These are phyloP conservation scores for Metschnikowia proteae DNA, from an alignment of 805 yeast species.

Conservation along the genomic window DNA sequence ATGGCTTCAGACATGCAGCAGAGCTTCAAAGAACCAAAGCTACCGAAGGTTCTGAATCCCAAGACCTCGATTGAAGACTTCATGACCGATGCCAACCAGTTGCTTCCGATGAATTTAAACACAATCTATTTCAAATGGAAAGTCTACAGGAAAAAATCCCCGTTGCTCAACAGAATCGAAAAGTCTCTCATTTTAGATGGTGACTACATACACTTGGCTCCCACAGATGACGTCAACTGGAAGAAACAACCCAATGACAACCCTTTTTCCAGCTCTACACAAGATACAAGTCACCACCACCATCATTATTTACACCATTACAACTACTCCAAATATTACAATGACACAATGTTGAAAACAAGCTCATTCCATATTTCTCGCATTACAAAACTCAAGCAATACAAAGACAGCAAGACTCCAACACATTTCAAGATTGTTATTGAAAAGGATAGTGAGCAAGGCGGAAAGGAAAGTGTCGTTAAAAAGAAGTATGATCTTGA, in stretches of 20 bases:
- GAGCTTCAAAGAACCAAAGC: background rate
- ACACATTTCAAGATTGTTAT: constrained; percentile 79
- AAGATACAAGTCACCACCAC: constrained; percentile 22
- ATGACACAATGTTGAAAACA: constrained; percentile 77
- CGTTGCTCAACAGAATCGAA: constrained; percentile 75
- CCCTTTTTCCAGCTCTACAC: constrained; percentile 24
- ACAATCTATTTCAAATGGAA: constrained; percentile 78
- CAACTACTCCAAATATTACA: constrained; percentile 38
- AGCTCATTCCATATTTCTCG: constrained; percentile 83
- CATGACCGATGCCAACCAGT: constrained; percentile 9
- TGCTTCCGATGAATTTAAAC: constrained; percentile 34
- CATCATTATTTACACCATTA: constrained; percentile 39
- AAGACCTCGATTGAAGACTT: constrained; percentile 18
- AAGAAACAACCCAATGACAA: constrained; percentile 30
- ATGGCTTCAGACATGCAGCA: background rate
- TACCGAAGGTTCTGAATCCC: constrained; percentile 5
- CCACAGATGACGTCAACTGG: constrained; percentile 67
- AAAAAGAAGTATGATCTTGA: constrained; percentile 86
- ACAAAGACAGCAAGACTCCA: constrained; percentile 58
- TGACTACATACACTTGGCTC: constrained; percentile 85
- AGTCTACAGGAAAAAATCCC: constrained; percentile 85
- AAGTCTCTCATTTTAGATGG: constrained; percentile 87
- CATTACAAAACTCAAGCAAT: constrained; percentile 69
- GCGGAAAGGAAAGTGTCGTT: constrained; percentile 52
- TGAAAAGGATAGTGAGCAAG: constrained; percentile 27